Evolutionary conservation across 768 basidiomycete genomes (phyloP).

Genomic region (Lactarius psammicola): DNA sequence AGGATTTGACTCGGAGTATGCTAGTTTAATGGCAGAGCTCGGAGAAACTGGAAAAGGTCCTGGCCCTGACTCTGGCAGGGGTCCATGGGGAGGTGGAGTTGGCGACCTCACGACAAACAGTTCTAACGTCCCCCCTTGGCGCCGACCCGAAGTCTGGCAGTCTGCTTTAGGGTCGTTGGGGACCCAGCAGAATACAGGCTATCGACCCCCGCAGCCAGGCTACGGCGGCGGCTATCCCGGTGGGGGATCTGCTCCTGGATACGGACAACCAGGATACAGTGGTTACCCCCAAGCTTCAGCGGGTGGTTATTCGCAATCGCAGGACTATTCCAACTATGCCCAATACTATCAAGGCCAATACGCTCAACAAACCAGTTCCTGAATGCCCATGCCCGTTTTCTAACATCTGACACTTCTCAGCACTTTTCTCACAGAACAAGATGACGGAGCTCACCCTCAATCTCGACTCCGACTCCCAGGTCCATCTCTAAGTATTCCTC

Average conservation of each 20-base stretch:
- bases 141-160: constrained; percentile 86
- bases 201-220: constrained; percentile 70
- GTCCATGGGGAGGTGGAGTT: constrained; percentile 59
- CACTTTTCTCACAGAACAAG: constrained; percentile 30
- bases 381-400: constrained; percentile 40
- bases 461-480: constrained; percentile 24
- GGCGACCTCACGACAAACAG: constrained; percentile 58
- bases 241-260: constrained; percentile 25
- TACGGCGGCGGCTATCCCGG: constrained; percentile 44
- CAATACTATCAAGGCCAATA: constrained; percentile 90
- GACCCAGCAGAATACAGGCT: constrained; percentile 42
- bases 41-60: constrained; percentile 73
- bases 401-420: constrained; percentile 30
- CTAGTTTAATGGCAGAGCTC: constrained; percentile 95
- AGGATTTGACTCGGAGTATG: constrained; percentile 97
- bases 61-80: constrained; percentile 52
- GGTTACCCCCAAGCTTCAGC: constrained; percentile 22
- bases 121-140: constrained; percentile 86
- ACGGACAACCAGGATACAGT: constrained; percentile 27
- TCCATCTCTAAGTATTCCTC: constrained; percentile 29
- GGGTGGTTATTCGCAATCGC: constrained; percentile 41
- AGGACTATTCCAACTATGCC: constrained; percentile 81
- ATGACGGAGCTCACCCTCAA: constrained; percentile 28
- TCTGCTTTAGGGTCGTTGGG: constrained; percentile 43
- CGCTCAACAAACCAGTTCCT: constrained; percentile 64